Base-by-base conservation (phyloP, 2,329 filamentous ascomycete genomes). In the Aspergillus sp. region DNA sequence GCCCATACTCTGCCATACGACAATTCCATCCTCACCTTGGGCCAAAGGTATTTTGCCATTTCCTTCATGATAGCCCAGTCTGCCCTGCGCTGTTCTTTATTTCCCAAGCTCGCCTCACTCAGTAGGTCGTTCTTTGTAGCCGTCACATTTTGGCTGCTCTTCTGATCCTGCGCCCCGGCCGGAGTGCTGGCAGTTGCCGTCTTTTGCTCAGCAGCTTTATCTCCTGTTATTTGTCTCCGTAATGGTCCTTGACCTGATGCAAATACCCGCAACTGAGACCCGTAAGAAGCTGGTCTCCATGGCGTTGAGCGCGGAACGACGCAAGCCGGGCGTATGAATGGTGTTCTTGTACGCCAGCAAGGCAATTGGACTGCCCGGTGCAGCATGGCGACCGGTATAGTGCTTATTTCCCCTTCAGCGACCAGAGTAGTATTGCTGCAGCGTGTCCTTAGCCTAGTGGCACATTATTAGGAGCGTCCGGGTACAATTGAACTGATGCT, bases 11-110 rank as follows among this genome's bases (percentile, higher is more conserved):
- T 30, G 5, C 40, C 40, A 3, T n/a, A 5, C 3, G 40, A n/a
- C n/a, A 19, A 42, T 26, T 41, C 28, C 6, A 19, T 19, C 41
- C 58, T 50, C 62, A 75, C 75, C 70, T 93, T 94, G 26, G 93
- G 93, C 93, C 93, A 98, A 26, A 98, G 74, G 67, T 98, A 98
- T 52, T 83, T 83, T 50, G 85, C 83, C 91, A 98, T 97, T 67
- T 98, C 91, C 70, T 86, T 94, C 76, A 98, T 93, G 56, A 98
- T 98, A 42, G 90, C 90, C 91, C 91, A 96, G 63, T 98, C 93
- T 6, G 90, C 91, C 71, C 90, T 94, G 58, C 93, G 82, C 76
- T 98, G 94, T 70, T 96, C 88, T 58, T 90, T 82, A 19, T 82
- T 83, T 43, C 81, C 82, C 61, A 80, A 63, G 1, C 80, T 83